These are phyloP conservation scores for Reticulascus tulasneorum DNA, from an alignment of 2,329 filamentous ascomycete genomes.

Conservation along the genomic window DNA sequence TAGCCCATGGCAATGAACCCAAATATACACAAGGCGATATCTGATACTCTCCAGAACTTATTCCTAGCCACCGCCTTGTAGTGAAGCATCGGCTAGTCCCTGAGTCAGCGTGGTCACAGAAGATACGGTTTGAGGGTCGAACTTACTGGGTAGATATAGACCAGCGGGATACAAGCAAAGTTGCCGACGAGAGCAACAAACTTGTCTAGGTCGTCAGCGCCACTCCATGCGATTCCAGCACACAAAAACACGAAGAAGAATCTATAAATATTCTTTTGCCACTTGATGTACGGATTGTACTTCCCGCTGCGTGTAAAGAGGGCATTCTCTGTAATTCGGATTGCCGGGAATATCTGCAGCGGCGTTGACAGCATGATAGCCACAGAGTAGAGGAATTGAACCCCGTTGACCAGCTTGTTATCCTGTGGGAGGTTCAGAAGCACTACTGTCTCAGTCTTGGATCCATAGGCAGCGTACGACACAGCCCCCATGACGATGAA, in stretches of 20 bases:
- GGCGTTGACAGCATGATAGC: conserved; percentile 96
- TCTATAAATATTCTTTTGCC: conserved; percentile 97
- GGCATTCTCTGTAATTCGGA: conserved; percentile 92
- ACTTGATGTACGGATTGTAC: conserved; percentile 98
- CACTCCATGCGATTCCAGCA: conserved; percentile 83
- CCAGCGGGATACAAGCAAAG: conserved; percentile 69
- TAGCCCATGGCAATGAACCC: conserved; percentile 87
- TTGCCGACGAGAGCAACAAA: conserved; percentile 72
- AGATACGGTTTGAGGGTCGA: not conserved
- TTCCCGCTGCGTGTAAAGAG: conserved; percentile 93
- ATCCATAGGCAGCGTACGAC: conserved; percentile 94
- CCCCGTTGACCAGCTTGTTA: conserved; percentile 88
- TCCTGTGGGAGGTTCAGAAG: conserved; percentile 95
- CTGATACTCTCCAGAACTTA: conserved; percentile 62
- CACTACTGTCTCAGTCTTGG: conserved; percentile 92
- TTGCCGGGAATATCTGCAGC: conserved; percentile 94
- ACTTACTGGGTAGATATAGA: conserved; percentile 92
- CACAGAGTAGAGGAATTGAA: conserved; percentile 95
- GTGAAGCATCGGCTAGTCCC: conserved; percentile 78
- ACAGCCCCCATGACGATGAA: conserved; percentile 90
- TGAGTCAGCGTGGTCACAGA: conserved; percentile 26
- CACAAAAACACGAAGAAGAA: conserved; percentile 90
- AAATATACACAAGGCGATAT: conserved; percentile 75
- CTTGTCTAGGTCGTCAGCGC: conserved; percentile 84
- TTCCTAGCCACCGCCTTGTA: conserved; percentile 73